Evolutionary conservation across 2,329 filamentous ascomycete species (phyloP).

Genomic region (Pseudocercospora macadamiae): DNA sequence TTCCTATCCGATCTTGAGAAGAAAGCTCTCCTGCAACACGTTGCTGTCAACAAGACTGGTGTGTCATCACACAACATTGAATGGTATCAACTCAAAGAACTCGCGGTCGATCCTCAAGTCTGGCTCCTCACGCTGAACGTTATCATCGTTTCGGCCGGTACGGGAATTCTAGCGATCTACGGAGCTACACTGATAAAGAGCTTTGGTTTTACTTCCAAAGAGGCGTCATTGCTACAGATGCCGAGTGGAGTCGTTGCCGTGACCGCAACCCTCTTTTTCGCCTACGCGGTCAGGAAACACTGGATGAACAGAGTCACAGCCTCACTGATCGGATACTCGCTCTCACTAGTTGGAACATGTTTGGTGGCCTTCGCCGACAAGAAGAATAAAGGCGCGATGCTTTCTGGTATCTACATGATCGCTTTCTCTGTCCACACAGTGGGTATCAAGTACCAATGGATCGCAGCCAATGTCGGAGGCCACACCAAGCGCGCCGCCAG

Average conservation of each 20-base stretch:
- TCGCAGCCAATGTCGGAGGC: conserved; percentile 62
- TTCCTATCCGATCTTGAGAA: conserved; percentile 34
- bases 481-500: conserved; percentile 64
- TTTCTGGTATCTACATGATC: conserved; percentile 45
- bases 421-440: conserved; percentile 36
- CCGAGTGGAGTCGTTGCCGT: conserved; percentile 57
- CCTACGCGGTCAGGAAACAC: conserved; percentile 15
- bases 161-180: conserved; percentile 47
- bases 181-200: conserved; percentile 36
- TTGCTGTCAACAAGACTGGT: conserved; percentile 48
- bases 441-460: conserved; percentile 34
- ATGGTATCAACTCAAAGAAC: conserved; percentile 56
- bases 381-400: conserved; percentile 49
- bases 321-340: conserved; percentile 24
- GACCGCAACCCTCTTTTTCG: conserved; percentile 30
- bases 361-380: conserved; percentile 35
- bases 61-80: conserved; percentile 45
- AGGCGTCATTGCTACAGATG: conserved; percentile 54
- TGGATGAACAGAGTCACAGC: conserved; percentile 32
- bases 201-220: conserved; percentile 36
- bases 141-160: conserved; percentile 38
- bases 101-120: conserved; percentile 59
- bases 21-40: conserved; percentile 52
- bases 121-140: conserved; percentile 37
- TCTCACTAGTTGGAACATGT: conserved; percentile 27